Conservation (phyloP, 768 basidiomycete species). For the Antrodiella citrinella region DNA sequence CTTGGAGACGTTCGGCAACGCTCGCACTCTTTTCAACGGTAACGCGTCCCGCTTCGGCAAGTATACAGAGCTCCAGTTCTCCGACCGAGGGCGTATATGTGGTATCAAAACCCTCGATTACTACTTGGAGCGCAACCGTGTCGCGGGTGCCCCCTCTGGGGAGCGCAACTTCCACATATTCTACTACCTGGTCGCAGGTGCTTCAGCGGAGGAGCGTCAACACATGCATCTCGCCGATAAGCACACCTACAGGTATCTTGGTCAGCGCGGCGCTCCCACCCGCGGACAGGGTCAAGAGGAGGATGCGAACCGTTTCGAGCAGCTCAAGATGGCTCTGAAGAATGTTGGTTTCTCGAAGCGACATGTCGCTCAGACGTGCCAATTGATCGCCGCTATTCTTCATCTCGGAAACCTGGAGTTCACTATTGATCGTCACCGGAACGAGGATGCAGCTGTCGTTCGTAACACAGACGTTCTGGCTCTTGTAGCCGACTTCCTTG, state of each 20-base stretch:
- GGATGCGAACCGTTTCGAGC: constrained; percentile 84
- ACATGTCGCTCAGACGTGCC: constrained; percentile 92
- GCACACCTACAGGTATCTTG: constrained; percentile 80
- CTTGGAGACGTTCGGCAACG: constrained; percentile 90
- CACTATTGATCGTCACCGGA: constrained; percentile 68
- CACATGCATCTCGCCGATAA: constrained; percentile 82
- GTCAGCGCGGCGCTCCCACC: constrained; percentile 44
- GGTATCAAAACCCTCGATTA: constrained; percentile 96
- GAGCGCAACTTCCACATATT: constrained; percentile 98
- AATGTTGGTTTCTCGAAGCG: constrained; percentile 89
- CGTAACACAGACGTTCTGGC: constrained; percentile 76
- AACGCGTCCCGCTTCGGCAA: constrained; percentile 97
- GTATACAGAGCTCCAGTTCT: constrained; percentile 97
- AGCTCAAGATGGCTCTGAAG: constrained; percentile 92
- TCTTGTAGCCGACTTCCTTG: constrained; percentile 86
- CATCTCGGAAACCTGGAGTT: constrained; percentile 97
- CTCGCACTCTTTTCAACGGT: constrained; percentile 84
- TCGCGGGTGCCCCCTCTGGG: constrained; percentile 80
- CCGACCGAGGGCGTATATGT: constrained; percentile 77
- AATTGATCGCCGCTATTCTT: constrained; percentile 90
- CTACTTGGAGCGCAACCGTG: constrained; percentile 86
- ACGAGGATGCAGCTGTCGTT: constrained; percentile 91
- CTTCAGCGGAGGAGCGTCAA: constrained; percentile 78
- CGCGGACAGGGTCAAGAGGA: constrained; percentile 51
- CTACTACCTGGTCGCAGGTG: constrained; percentile 92